Evolutionary conservation across 768 basidiomycete genomes (phyloP).

Genomic region (Leccinum aurantiacum): DNA sequence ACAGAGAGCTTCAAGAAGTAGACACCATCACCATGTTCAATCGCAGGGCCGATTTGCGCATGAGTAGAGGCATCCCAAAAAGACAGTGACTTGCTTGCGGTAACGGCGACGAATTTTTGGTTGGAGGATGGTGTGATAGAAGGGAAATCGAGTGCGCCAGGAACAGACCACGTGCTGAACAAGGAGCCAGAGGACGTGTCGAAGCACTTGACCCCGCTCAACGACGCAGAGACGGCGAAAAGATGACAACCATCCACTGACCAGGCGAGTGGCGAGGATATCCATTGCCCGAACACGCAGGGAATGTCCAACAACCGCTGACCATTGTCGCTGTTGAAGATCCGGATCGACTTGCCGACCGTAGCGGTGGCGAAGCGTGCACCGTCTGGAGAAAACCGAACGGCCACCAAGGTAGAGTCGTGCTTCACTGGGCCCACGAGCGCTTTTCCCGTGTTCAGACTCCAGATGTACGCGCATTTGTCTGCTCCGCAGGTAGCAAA

Average conservation of each 20-base stretch:
- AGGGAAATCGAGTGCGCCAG: background rate
- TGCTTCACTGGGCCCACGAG: background rate
- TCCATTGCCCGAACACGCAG: background rate
- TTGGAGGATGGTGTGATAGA: background rate
- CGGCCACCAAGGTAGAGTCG: background rate
- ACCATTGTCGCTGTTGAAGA: background rate
- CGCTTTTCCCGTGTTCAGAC: background rate
- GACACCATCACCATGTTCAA: background rate
- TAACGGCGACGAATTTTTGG: background rate
- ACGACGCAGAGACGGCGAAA: background rate
- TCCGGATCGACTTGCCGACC: background rate
- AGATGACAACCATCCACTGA: background rate
- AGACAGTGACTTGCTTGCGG: background rate
- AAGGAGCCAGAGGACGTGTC: background rate
- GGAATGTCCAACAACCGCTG: background rate
- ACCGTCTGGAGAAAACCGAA: background rate
- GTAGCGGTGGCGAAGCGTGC: background rate
- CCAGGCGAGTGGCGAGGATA: background rate
- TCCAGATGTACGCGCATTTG: background rate
- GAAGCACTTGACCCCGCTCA: background rate
- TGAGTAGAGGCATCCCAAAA: background rate
- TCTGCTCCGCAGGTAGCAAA: background rate
- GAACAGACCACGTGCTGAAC: background rate
- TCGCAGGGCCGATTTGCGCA: background rate
- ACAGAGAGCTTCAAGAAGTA: constrained; percentile 1